Base-by-base conservation (phyloP, 495 filamentous ascomycete genomes). In the Daldinia loculata region DNA sequence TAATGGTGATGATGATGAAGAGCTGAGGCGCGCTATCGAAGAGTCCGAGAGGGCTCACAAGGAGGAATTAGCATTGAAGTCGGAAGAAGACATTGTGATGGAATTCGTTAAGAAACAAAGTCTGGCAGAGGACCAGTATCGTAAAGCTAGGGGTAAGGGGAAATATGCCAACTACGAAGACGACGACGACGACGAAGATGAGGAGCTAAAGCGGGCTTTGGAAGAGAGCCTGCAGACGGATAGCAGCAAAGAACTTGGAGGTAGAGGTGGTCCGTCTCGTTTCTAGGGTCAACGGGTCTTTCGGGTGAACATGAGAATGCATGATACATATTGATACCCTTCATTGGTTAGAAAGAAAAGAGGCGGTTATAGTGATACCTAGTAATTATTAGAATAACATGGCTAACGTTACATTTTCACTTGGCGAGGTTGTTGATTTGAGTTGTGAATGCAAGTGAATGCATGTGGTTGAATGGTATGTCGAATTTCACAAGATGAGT, bases 31-130 rank as follows among this genome's bases (percentile, higher is more conserved):
- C 34, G 85, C 80, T 3, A 66, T 88, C 26, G 82, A 84, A 50
- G 83, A 86, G 63, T 86, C 84, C 3, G 80, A 82, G 66, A 70
- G 70, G 15, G 80, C 67, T 29, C 77, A 81, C 41, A 63, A 71
- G 56, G 75, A 82, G 41, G 76, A 83, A 55, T 45, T 80, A 9
- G 76, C 79, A 56, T 80, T 81, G 56, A 84, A 75, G 70, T 85
- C 83, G 0, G 92, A 93, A 77, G 91, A 93, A 75, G 87, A 91
- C 30, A 86, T 91, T 66, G 85, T 94, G 27, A 74, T 94, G 75
- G 89, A 92, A 66, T 92, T 91, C 76, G 84, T 93, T n/a, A 92
- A 89, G 81, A 89, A 87, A 78, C 90, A 93, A 79, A 93, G 91
- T 78, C 72, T 93, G 22, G 84, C 85, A 0, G 91, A 93, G 79